Evolutionary conservation across 768 basidiomycete species (phyloP), one percentile per base, ranked within the genome.

Genomic region (Collybia nuda): DNA sequence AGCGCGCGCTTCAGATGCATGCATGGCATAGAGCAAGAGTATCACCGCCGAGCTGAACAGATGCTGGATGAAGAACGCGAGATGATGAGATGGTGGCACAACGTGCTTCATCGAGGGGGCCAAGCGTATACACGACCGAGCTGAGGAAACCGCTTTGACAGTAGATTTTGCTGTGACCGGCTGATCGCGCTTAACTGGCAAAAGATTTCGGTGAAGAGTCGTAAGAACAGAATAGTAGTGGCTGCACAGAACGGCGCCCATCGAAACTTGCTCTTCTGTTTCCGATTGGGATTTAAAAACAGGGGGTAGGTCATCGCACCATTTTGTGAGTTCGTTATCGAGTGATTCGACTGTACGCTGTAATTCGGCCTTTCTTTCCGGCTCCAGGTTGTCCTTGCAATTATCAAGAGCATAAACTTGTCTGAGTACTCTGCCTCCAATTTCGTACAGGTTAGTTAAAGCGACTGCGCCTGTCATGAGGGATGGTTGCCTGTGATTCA

Each of bases 191-290:
- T 80, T 85, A 44, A 91, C 84, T 8, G 91, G 92, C 6, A 93
- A 74, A 58, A 93, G 85, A 65, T 93, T 93, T 42, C 92, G 90
- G 62, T 93, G 92, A 42, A 93, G 81, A 5, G 91, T 91, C 3
- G 89, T 91, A 59, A 92, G 72, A 38, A 93, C 78, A 14, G 90
- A 92, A 67, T 94, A 94, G 62, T 93, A 93, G 62, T 93, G 90
- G 58, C 89, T 90, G 77, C 85, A 91, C 9, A 93, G 77, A 32
- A 91, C 86, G 38, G 88, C 86, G 9, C 87, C 88, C 85, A 93
- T 89, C 1, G 88, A 86, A 21, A 88, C 87, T 65, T 93, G 88
- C 62, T 89, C 84, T 51, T 89, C 85, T 21, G 82, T 90, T 53
- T 80, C 72, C 12, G 80, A 84, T 52, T 82, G 76, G 3, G 85